These are phyloP conservation scores for Suzukiozyma palmioleophila DNA, from an alignment of 1,139 yeast genomes.

Conservation along the genomic window DNA sequence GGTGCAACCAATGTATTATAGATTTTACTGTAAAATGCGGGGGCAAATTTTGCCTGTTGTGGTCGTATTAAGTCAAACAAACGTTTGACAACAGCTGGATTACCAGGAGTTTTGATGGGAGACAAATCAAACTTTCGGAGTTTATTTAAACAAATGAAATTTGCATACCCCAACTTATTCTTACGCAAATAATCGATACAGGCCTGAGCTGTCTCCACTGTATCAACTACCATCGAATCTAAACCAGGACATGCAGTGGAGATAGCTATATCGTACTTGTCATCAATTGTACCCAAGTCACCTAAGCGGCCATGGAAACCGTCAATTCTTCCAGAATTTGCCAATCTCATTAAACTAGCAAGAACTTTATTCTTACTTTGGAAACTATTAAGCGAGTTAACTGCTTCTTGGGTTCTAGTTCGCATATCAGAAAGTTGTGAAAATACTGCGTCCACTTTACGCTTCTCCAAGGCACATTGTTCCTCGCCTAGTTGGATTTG, in stretches of 20 bases:
- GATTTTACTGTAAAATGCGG: slow-evolving; percentile 86
- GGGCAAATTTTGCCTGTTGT: slow-evolving; percentile 61
- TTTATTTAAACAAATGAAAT: slow-evolving; percentile 77
- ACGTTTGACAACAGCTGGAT: slow-evolving; percentile 74
- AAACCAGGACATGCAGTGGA: slow-evolving; percentile 93
- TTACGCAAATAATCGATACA: slow-evolving; percentile 86
- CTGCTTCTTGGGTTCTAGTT: slow-evolving; percentile 64
- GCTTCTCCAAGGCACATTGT: slow-evolving; percentile 49
- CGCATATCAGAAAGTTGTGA: slow-evolving; percentile 50
- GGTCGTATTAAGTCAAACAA: slow-evolving; percentile 79
- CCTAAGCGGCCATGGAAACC: slow-evolving; percentile 93
- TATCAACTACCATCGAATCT: slow-evolving; percentile 91
- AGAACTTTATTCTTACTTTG: slow-evolving; percentile 75
- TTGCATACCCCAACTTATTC: slow-evolving; percentile 84
- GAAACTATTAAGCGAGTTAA: slow-evolving; percentile 48
- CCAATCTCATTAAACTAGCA: slow-evolving; percentile 61
- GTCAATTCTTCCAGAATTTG: slow-evolving; percentile 74
- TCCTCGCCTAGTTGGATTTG: slow-evolving; percentile 57
- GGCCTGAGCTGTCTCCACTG: slow-evolving; percentile 88
- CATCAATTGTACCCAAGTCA: slow-evolving; percentile 84
- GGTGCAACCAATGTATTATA: slow-evolving; percentile 85
- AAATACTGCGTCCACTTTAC: slow-evolving; percentile 49
- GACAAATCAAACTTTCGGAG: slow-evolving; percentile 58
- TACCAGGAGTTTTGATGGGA: slow-evolving; percentile 58
- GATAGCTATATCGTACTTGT: slow-evolving; percentile 83